These are phyloP conservation scores for Cordyceps militaris DNA, from an alignment of 2,329 filamentous ascomycete species.

Conservation along the genomic window DNA sequence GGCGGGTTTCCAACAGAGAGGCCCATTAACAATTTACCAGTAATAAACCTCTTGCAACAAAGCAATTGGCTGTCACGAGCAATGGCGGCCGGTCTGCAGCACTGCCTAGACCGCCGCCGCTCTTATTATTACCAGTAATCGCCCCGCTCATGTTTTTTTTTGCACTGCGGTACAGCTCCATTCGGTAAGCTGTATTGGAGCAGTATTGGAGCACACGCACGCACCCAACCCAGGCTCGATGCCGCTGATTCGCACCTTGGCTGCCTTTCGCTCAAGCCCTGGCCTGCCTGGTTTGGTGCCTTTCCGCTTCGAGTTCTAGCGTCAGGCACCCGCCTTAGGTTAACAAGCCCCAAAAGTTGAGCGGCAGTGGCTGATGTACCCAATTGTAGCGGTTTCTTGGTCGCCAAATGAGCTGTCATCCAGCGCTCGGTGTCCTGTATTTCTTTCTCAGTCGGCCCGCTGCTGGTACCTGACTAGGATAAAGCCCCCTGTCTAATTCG, in stretches of 20 bases:
- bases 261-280: too few relatives aligned
- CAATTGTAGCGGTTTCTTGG: neutral
- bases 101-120: too few relatives aligned
- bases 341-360: neutral
- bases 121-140: too few relatives aligned
- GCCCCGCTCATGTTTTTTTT: neutral
- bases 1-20: too few relatives aligned
- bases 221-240: neutral
- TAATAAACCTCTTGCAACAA: too few relatives aligned
- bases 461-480: constrained; percentile 2
- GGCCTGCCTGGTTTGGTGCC: constrained; percentile 6
- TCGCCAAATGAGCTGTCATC: neutral
- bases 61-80: too few relatives aligned
- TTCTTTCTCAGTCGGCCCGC: neutral
- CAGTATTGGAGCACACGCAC: neutral
- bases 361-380: neutral
- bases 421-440: neutral
- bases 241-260: neutral
- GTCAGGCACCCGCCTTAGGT: neutral
- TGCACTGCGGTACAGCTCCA: neutral
- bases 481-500: neutral
- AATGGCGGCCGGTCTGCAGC: too few relatives aligned
- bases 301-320: constrained; percentile 2
- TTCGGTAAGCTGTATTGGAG: too few relatives aligned
- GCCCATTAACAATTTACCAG: too few relatives aligned